Evolutionary conservation across 78 protist genomes (phyloP), one percentile per base, ranked within the genome.

Genomic region (Dictyostelium brefeldianum): DNA sequence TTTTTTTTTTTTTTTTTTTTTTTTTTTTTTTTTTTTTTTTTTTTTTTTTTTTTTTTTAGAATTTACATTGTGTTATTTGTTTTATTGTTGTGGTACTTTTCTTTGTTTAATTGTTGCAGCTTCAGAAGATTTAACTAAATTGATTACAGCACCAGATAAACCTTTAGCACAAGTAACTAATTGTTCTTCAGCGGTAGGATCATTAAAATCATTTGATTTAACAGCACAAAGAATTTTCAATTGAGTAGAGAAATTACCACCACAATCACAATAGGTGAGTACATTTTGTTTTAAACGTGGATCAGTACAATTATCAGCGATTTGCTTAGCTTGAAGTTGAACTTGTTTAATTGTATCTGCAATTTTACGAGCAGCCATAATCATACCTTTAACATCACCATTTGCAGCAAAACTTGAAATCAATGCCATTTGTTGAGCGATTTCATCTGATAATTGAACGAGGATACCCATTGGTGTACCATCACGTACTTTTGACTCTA

Each of bases 371-470:
- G 93, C 93, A 8, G 93, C 79, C 15, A 31, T 54, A 36, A 87
- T 87, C 93, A 87, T 87, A 65, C 93, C 93, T 80, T 87, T 87
- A 47, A 87, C 93, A 77, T 87, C 93, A 65, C 93, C 93, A 67
- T 87, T 75, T 18, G 83, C 78, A 48, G 93, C 93, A 54, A 31
- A 87, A 12, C 78, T 59, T 1, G 84, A 48, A 15, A 87, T 56
- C 14, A 77, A 20, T 29, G 93, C 93, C 93, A 87, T 87, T 65
- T 74, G 84, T 47, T 48, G 57, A 15, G 93, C 93, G 22, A 87
- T 87, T 20, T 87, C 93, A 64, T 87, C 93, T 31, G 83, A 80
- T 10, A 77, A 77, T 18, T 81, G 54, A 17, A 87, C 93, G 51
- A 87, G 41, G 11, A 75, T 31, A 59, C 93, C 93, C 27, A 87